Percentiles rank a stretch among this genome's conserved stretches.
phyloP scores from a whole-genome alignment of 352 stramenopile genomes.

The Phytophthora sp. region DNA sequence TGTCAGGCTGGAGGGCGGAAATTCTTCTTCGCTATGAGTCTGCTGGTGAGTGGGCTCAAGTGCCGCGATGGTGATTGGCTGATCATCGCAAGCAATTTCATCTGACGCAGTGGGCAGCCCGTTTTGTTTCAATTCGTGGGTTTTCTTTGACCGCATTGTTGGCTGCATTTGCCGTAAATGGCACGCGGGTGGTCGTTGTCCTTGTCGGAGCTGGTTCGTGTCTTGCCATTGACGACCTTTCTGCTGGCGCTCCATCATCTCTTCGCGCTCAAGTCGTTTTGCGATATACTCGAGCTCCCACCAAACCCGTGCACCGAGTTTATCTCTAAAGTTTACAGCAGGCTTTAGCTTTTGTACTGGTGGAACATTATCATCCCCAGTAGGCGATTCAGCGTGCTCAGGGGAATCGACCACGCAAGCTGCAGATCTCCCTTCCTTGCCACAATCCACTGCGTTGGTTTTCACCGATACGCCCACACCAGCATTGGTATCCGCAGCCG shows the following conservation, averaged over 20 bases:
- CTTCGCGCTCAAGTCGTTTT: constrained; percentile 36
- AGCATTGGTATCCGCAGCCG: neutral
- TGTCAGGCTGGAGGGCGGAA: neutral
- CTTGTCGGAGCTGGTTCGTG: neutral
- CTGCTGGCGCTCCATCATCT: constrained; percentile 17
- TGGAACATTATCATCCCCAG: neutral
- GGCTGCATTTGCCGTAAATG: neutral
- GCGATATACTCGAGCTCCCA: constrained; percentile 72
- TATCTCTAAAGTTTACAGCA: constrained; percentile 40
- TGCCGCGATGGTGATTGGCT: neutral
- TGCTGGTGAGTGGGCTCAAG: neutral
- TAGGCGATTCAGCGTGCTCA: neutral
- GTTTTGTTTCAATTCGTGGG: neutral
- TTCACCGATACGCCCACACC: neutral
- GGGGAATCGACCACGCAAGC: neutral
- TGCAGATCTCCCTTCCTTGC: neutral
- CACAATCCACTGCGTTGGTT: neutral
- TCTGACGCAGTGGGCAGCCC: neutral
- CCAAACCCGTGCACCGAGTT: constrained; percentile 67
- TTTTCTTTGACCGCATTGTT: constrained; percentile 10
- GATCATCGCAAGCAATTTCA: neutral
- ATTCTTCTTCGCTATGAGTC: no score
- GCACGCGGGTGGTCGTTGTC: neutral
- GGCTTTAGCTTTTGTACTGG: constrained; percentile 1
- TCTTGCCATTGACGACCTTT: neutral